A percentile compares a stretch with the other conserved stretches of the same genome.
Conservation (phyloP, 441 rosid genomes). For the Capsella rubella region DNA sequence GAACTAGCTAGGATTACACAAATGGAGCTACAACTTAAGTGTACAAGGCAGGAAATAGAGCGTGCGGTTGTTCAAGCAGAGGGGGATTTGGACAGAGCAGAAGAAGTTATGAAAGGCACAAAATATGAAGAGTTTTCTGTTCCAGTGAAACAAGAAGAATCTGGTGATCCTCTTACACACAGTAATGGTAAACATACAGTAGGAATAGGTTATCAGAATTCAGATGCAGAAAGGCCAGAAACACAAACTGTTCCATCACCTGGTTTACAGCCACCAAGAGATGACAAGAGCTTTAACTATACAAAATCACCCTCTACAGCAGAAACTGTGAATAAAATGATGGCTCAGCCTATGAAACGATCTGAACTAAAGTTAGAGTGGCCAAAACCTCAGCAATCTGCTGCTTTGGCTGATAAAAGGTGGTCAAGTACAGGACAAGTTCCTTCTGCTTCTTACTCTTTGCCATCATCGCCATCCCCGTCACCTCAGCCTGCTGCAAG, state of each 20-base stretch:
- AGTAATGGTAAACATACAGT: slow-evolving; percentile 48
- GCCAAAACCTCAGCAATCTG: slow-evolving; percentile 68
- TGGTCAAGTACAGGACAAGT: slow-evolving; percentile 61
- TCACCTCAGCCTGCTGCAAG: slow-evolving; percentile 60
- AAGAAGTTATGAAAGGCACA: slow-evolving; percentile 52
- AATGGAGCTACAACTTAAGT: slow-evolving; percentile 59
- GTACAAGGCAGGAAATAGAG: slow-evolving; percentile 85
- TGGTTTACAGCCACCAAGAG: slow-evolving; percentile 59
- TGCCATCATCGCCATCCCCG: slow-evolving; percentile 65
- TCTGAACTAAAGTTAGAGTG: slow-evolving; percentile 65
- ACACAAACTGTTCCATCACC: slow-evolving; percentile 48
- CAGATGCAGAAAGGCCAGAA: slow-evolving; percentile 48
- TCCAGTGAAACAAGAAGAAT: slow-evolving; percentile 56
- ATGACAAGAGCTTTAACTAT: slow-evolving; percentile 72
- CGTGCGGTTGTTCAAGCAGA: slow-evolving; percentile 74
- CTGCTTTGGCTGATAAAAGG: slow-evolving; percentile 59
- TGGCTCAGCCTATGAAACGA: slow-evolving; percentile 63
- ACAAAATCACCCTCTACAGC: slow-evolving; percentile 51
- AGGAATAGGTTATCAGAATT: slow-evolving; percentile 50
- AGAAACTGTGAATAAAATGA: slow-evolving; percentile 53
- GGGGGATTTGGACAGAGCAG: slow-evolving; percentile 76
- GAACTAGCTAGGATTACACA: slow-evolving; percentile 64
- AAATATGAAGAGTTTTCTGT: slow-evolving; percentile 56
- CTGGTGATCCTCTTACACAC: slow-evolving; percentile 55
- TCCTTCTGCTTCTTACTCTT: slow-evolving; percentile 57